Evolutionary conservation across 306 rosid genomes (phyloP).

Genomic region (Cicer pinnatifidum): DNA sequence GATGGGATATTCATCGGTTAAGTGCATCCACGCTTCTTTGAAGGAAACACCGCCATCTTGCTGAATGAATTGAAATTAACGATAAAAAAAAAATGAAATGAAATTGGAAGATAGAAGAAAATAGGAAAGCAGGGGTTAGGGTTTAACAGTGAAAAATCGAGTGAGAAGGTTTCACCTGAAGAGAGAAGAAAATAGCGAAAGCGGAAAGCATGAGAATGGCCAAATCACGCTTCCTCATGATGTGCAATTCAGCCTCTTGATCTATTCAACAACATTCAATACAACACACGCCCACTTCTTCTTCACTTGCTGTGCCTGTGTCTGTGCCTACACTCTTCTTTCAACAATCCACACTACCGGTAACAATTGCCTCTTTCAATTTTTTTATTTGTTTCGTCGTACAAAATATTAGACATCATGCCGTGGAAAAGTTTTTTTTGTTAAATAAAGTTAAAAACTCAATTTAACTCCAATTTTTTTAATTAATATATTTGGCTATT

Average conservation of each 20-base stretch:
- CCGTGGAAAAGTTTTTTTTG: no score
- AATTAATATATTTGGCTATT: no score
- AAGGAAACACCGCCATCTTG: slow-evolving; percentile 95
- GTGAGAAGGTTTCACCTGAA: slow-evolving; percentile 60
- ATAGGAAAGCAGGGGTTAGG: slow-evolving; percentile 22
- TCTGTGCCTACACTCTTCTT: not conserved
- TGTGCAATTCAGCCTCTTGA: not conserved
- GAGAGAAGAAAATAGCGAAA: slow-evolving; percentile 96
- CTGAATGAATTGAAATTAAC: slow-evolving; percentile 50
- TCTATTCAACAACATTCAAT: slow-evolving; percentile 31
- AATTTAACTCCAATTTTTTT: no score
- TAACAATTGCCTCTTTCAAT: not conserved
- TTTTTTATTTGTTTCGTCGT: not conserved
- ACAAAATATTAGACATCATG: no score
- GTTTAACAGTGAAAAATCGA: slow-evolving; percentile 15
- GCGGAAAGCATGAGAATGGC: slow-evolving; percentile 97
- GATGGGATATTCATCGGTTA: slow-evolving; percentile 87
- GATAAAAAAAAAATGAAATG: slow-evolving; percentile 34
- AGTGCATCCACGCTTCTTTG: slow-evolving; percentile 96
- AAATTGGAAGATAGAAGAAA: not conserved
- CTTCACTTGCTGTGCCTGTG: not conserved
- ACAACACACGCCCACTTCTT: not conserved
- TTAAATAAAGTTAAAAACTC: no score
- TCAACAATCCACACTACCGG: no score
- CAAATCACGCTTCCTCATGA: slow-evolving; percentile 98